Evolutionary conservation across 345 rosid species (phyloP).

Genomic region (Geranium rotundifolium): DNA sequence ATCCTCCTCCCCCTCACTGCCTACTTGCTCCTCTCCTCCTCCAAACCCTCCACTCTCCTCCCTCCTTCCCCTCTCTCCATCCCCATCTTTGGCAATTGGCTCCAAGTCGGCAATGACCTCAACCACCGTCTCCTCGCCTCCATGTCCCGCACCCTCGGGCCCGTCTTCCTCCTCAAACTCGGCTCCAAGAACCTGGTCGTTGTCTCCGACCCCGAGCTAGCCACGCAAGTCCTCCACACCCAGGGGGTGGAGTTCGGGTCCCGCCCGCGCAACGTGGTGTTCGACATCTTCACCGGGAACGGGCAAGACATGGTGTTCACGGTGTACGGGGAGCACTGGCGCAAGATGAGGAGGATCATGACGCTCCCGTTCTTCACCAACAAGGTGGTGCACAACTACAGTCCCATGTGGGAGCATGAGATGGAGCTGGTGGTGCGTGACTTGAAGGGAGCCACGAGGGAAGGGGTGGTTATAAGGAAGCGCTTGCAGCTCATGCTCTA

Average conservation of each 20-base stretch:
- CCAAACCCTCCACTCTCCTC: slow-evolving; percentile 4
- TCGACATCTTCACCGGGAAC: slow-evolving; percentile 50
- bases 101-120: slow-evolving; percentile 53
- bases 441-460: slow-evolving; percentile 12
- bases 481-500: slow-evolving; percentile 54
- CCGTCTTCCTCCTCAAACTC: slow-evolving; percentile 38
- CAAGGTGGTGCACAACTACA: slow-evolving; percentile 42
- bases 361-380: slow-evolving; percentile 55
- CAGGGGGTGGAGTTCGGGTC: slow-evolving; percentile 59
- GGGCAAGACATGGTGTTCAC: slow-evolving; percentile 74
- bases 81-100: slow-evolving; percentile 56
- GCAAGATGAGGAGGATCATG: slow-evolving; percentile 60
- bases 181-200: slow-evolving; percentile 34
- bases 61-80: slow-evolving; percentile 41
- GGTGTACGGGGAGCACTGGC: slow-evolving; percentile 51
- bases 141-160: slow-evolving; percentile 30
- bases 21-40: not conserved
- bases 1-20: not conserved
- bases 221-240: slow-evolving; percentile 44
- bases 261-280: slow-evolving; percentile 48
- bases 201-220: slow-evolving; percentile 44
- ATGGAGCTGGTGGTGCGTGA: slow-evolving; percentile 43
- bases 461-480: slow-evolving; percentile 37
- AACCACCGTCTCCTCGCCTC: slow-evolving; percentile 47
- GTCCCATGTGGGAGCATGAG: slow-evolving; percentile 49